Base-by-base conservation (phyloP, 2,329 filamentous ascomycete genomes). In the Phialophora tarda region DNA sequence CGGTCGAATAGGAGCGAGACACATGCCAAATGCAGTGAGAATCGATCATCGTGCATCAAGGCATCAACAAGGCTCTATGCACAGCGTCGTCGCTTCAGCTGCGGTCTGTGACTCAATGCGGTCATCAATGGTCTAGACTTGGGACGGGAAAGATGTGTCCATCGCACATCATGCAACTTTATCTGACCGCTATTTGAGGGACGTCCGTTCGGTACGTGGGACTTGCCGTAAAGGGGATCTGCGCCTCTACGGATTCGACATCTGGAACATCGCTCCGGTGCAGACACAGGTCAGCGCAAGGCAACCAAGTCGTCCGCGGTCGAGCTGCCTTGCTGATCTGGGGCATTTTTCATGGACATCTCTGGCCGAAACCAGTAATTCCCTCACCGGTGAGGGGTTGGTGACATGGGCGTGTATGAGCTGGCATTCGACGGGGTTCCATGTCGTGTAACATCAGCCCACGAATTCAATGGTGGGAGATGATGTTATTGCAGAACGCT, bases 161-260 rank as follows among this genome's bases (percentile, higher is more conserved):
- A 63, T 61, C 30, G 59, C 55, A 56, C 44, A 56, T 47, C 53
- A 62, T 56, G 50, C 60, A 67, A 64, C 65, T 59, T 58, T 34
- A 64, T 63, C 65, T 64, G 65, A 67, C 65, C 65, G 65, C 65
- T 51, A 30, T 56, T 64, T 56, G 53, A 59, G 32, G 51, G 53
- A 32, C 44, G 11, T n/a, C 48, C 47, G n/a, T 23, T 59, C 32
- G 26, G 34, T 44, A 23, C 44, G n/a, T n/a, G 30, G 12, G 10
- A 44, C 21, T 26, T 26, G 5, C 30, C 32, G 14, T 28, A 26
- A 24, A 21, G 50, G 50, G 17, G 53, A 55, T 55, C 53, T 55
- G 28, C 17, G 28, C 8, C 32, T 50, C 48, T 23, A 51, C 23
- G 23, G n/a, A 57, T 17, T 6, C 23, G 10, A 23, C 10, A 23